These are phyloP conservation scores for Microdochium trichocladiopsis DNA, from an alignment of 2,329 filamentous ascomycete genomes.

Conservation along the genomic window DNA sequence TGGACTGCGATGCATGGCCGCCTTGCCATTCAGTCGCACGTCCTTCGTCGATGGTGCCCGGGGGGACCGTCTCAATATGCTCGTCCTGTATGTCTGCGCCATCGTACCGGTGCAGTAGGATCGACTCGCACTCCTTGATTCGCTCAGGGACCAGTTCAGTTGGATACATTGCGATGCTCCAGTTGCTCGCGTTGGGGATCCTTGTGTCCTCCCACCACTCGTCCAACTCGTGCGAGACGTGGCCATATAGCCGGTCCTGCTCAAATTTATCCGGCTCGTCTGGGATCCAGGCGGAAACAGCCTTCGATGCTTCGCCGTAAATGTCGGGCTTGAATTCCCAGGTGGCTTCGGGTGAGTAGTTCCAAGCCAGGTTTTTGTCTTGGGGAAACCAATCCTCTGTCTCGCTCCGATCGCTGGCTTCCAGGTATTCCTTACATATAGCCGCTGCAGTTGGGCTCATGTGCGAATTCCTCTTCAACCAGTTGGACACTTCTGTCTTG, in stretches of 20 bases:
- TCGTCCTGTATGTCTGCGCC: conserved; percentile 26
- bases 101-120: conserved; percentile 49
- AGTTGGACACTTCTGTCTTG: conserved; percentile 54
- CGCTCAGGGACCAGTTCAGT: conserved; percentile 51
- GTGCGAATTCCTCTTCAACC: conserved; percentile 53
- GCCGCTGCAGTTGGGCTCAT: conserved; percentile 49
- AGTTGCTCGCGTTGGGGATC: conserved; percentile 53
- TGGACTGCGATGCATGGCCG: conserved; percentile 25
- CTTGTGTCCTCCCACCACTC: conserved; percentile 57
- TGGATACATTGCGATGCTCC: conserved; percentile 51
- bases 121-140: conserved; percentile 51
- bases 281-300: conserved; percentile 41
- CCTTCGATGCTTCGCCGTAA: conserved; percentile 31
- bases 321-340: conserved; percentile 15
- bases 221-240: conserved; percentile 58
- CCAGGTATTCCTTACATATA: conserved; percentile 47
- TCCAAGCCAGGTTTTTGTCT: conserved; percentile 45
- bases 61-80: conserved; percentile 16
- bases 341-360: conserved; percentile 37
- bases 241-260: conserved; percentile 51
- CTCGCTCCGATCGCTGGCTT: conserved; percentile 38
- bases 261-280: conserved; percentile 50
- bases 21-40: conserved; percentile 25
- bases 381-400: conserved; percentile 40
- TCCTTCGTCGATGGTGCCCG: conserved; percentile 25